Base-by-base conservation (phyloP, 345 rosid genomes). In the Gossypium herbaceum region DNA sequence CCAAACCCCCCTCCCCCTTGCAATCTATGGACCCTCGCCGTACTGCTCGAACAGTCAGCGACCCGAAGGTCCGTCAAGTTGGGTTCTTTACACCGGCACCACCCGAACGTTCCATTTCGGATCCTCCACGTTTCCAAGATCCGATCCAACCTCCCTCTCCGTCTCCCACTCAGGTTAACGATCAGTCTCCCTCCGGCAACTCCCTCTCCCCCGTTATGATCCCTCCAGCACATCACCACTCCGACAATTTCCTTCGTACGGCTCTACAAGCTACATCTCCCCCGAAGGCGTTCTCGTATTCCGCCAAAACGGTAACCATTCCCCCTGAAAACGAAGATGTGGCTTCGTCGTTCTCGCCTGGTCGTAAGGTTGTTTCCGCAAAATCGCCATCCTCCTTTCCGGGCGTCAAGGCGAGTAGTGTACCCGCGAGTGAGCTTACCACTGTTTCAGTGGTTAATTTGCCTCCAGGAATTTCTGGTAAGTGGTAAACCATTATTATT, bases 11-110 rank as follows among this genome's bases (percentile, higher is more conserved):
- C 39, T 29, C 39, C 59, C 51, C 60, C 19, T 48, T 24, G 41
- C 16, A 10, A 27, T 51, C 48, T 7, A 94, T 94, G 98, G 97
- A 94, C 72, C 75, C 92, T 72, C 93, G 97, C 59, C 92, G 97
- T 41, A 72, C 86, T 70, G 78, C 94, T 43, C 92, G 97, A 78
- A 81, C 90, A 41, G 88, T 90, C 19, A 85, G 83, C 77, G 95
- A 94, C 77, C 98, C 98, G 3, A 91, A 94, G 84, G 87, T 91
- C 77, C 93, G 98, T 8, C 94, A 84, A 52, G 97, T 94, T 15
- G 98, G 98, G 1, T 92, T 94, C 85, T 91, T 93, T 85, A 80
- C 95, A 3, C 79, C 83, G 47, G 29, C 43, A 3, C 82, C 68
- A 10, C 81, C 91, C 68, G 90, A 86, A 71, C 85, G 82, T 50